Percentiles rank a stretch among this genome's conserved stretches.
These are phyloP conservation scores for Orbilia javanica DNA, from an alignment of 2,329 filamentous ascomycete species.

Conservation along the genomic window DNA sequence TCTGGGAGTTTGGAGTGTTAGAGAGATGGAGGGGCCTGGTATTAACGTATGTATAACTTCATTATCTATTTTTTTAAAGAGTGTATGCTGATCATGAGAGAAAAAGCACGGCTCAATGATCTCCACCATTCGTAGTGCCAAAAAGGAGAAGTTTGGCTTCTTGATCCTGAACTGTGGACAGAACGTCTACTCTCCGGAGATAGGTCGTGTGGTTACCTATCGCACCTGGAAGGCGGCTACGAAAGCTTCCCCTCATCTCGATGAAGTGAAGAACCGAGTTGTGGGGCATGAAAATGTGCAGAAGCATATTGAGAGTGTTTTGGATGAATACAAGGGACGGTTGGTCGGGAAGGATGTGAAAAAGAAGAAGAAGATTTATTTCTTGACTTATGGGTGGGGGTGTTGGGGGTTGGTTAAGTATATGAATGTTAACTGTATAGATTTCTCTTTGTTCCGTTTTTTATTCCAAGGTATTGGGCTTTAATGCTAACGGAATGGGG, in stretches of 20 bases:
- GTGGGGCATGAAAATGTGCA: constrained; percentile 59
- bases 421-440: constrained; percentile 38
- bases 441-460: not conserved
- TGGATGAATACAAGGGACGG: constrained; percentile 57
- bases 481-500: not conserved
- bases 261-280: constrained; percentile 59
- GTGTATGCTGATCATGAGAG: constrained; percentile 28
- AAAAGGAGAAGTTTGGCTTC: constrained; percentile 56
- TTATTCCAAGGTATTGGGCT: not conserved
- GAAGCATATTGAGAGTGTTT: constrained; percentile 59
- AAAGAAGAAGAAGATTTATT: constrained; percentile 39
- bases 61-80: constrained; percentile 35
- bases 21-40: constrained; percentile 49
- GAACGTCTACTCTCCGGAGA: constrained; percentile 59
- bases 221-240: constrained; percentile 60
- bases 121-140: constrained; percentile 57
- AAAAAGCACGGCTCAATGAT: constrained; percentile 61
- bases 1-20: constrained; percentile 46
- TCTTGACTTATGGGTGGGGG: constrained; percentile 48
- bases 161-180: constrained; percentile 60
- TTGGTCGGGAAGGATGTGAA: constrained; percentile 17
- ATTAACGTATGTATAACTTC: constrained; percentile 44
- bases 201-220: constrained; percentile 57
- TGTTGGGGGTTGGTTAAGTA: constrained; percentile 47
- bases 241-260: constrained; percentile 44